Percentiles rank a stretch among this genome's conserved stretches.
Evolutionary conservation across 1,284 basidiomycete species (phyloP).

Genomic region (Phylloporus sp.): DNA sequence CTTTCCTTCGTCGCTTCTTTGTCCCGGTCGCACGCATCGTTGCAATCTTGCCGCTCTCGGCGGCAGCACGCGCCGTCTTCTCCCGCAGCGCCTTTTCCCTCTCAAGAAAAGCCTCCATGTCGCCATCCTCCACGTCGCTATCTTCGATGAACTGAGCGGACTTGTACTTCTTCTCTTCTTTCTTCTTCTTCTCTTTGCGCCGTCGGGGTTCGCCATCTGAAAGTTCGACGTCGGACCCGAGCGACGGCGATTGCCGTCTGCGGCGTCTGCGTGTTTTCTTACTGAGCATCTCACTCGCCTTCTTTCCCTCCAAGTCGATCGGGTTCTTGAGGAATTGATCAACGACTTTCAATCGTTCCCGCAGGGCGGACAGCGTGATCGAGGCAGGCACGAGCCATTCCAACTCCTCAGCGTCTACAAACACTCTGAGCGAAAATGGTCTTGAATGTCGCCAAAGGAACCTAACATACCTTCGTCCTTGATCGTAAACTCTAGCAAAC

Average conservation of each 20-base stretch:
- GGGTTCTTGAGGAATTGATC: conserved; percentile 77
- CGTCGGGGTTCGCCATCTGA: conserved; percentile 48
- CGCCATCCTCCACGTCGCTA: conserved; percentile 80
- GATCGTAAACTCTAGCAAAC: conserved; percentile 67
- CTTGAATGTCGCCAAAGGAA: conserved; percentile 8
- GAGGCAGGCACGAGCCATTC: conserved; percentile 80
- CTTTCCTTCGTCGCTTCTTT: conserved; percentile 62
- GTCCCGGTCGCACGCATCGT: conserved; percentile 70
- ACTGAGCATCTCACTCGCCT: conserved; percentile 63
- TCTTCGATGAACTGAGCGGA: conserved; percentile 90
- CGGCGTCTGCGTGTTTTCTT: conserved; percentile 62
- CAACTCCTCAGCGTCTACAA: conserved; percentile 65
- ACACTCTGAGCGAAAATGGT: conserved; percentile 6
- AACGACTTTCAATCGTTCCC: conserved; percentile 70
- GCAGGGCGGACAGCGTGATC: conserved; percentile 66
- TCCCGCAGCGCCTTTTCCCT: conserved; percentile 64
- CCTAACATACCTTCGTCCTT: conserved; percentile 56
- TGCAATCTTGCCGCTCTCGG: conserved; percentile 46
- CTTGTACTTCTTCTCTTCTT: conserved; percentile 81
- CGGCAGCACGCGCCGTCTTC: conserved; percentile 52
- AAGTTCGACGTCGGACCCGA: conserved; percentile 47
- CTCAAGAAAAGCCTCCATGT: conserved; percentile 80
- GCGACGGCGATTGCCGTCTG: conserved; percentile 50
- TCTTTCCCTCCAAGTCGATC: conserved; percentile 76
- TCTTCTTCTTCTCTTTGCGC: conserved; percentile 59